These are phyloP conservation scores for Penicillium sp. DNA, from an alignment of 2,329 filamentous ascomycete species.

Conservation along the genomic window DNA sequence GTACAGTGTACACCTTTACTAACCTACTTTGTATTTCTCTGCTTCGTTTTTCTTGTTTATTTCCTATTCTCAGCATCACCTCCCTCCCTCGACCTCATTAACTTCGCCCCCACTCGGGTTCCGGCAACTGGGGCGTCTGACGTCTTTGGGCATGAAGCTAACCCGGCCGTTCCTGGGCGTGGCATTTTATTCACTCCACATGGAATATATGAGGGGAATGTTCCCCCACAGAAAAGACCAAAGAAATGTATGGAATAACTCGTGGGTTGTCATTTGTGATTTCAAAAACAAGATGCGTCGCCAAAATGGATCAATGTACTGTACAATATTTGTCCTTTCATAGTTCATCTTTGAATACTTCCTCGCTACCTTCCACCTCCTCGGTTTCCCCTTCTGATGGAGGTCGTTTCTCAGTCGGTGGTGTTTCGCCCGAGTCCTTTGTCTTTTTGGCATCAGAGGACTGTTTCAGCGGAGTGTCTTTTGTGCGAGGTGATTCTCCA, in stretches of 20 bases:
- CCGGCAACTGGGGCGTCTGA: slow-evolving; percentile 27
- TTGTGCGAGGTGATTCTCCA: slow-evolving; percentile 19
- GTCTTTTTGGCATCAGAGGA: slow-evolving; percentile 22
- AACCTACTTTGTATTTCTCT: not conserved
- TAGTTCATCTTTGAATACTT: slow-evolving; percentile 46
- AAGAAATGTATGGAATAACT: not conserved
- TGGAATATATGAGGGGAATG: not conserved
- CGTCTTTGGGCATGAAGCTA: slow-evolving; percentile 29
- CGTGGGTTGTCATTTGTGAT: no score
- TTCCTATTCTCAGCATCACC: no score
- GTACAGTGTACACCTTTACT: no score
- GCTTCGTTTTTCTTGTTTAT: not conserved
- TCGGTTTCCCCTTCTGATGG: not conserved
- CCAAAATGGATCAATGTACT: slow-evolving; percentile 16
- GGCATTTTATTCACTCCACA: not conserved
- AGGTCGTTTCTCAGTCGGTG: slow-evolving; percentile 10
- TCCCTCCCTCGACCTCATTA: not conserved
- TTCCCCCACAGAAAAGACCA: no score
- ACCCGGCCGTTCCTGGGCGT: slow-evolving; percentile 16
- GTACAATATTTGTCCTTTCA: slow-evolving; percentile 23
- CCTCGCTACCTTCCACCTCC: slow-evolving; percentile 37
- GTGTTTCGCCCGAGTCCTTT: slow-evolving; percentile 9
- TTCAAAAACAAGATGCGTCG: no score
- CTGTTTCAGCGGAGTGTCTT: slow-evolving; percentile 28
- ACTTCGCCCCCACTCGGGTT: slow-evolving; percentile 19